Conservation (phyloP, 108 stramenopile species). For the Discostella stelligeroides region DNA sequence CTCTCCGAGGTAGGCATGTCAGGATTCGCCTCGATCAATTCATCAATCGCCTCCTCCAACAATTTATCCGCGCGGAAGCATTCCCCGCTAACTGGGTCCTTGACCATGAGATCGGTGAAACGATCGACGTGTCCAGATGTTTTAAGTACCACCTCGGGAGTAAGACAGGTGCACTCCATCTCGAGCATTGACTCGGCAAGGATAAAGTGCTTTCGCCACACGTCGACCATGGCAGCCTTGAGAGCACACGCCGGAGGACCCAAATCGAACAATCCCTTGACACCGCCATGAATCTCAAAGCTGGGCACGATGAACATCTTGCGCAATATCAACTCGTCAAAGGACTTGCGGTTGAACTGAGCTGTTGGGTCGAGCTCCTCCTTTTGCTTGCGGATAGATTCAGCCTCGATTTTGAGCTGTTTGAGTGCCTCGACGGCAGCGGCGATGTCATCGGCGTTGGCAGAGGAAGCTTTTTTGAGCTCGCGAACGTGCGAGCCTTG, state of each 20-base stretch:
- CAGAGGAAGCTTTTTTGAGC: constrained; percentile 86
- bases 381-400: constrained; percentile 58
- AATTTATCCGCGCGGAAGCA: constrained; percentile 98
- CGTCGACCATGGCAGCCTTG: constrained; percentile 96
- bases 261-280: constrained; percentile 97
- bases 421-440: constrained; percentile 79
- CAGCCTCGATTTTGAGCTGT: constrained; percentile 72
- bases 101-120: constrained; percentile 99
- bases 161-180: constrained; percentile 99
- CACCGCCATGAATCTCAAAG: constrained; percentile 99
- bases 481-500: constrained; percentile 82
- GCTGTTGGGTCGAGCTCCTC: constrained; percentile 51
- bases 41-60: constrained; percentile 98
- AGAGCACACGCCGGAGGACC: constrained; percentile 98
- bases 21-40: constrained; percentile 86
- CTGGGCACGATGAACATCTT: constrained; percentile 99
- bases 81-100: constrained; percentile 86
- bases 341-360: constrained; percentile 84
- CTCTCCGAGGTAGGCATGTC: constrained; percentile 77
- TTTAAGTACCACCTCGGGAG: constrained; percentile 95
- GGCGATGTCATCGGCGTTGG: constrained; percentile 75
- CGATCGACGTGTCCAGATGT: constrained; percentile 99
- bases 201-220: constrained; percentile 98
- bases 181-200: constrained; percentile 97
- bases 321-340: constrained; percentile 95